Evolutionary conservation across 768 basidiomycete genomes (phyloP).

Genomic region (Lanmaoa rubissima): DNA sequence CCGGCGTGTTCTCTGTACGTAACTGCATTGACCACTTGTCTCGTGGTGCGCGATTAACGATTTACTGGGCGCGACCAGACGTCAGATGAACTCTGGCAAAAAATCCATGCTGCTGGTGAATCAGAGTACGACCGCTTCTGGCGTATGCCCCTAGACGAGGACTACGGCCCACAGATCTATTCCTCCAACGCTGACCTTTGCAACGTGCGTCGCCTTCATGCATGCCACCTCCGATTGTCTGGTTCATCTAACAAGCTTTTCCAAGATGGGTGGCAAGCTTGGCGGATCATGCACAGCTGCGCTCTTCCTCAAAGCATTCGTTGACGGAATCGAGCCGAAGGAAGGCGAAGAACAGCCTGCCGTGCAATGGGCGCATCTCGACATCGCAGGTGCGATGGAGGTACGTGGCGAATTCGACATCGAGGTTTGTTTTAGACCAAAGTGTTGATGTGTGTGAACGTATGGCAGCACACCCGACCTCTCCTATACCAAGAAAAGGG

Average conservation of each 20-base stretch:
- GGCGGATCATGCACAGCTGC: constrained; percentile 81
- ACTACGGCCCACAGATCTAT: constrained; percentile 73
- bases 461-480: constrained; percentile 45
- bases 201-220: constrained; percentile 38
- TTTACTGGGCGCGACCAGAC: constrained; percentile 39
- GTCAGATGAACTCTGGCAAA: constrained; percentile 72
- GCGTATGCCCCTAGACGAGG: constrained; percentile 87
- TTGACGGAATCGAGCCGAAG: constrained; percentile 66
- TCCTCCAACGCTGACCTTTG: constrained; percentile 79
- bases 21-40: not conserved
- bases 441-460: not conserved
- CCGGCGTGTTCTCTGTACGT: constrained; percentile 76
- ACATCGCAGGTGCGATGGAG: constrained; percentile 81
- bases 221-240: not conserved
- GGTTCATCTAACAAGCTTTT: constrained; percentile 1
- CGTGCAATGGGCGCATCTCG: constrained; percentile 84
- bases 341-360: constrained; percentile 50
- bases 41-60: not conserved
- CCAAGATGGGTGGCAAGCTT: constrained; percentile 66
- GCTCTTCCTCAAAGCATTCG: constrained; percentile 82
- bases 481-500: constrained; percentile 67
- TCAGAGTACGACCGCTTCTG: constrained; percentile 81
- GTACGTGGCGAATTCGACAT: constrained; percentile 33
- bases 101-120: constrained; percentile 67
- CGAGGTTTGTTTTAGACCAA: not conserved